Conservation (phyloP, 2,329 filamentous ascomycete genomes). For the Microthyrium microscopicum region DNA sequence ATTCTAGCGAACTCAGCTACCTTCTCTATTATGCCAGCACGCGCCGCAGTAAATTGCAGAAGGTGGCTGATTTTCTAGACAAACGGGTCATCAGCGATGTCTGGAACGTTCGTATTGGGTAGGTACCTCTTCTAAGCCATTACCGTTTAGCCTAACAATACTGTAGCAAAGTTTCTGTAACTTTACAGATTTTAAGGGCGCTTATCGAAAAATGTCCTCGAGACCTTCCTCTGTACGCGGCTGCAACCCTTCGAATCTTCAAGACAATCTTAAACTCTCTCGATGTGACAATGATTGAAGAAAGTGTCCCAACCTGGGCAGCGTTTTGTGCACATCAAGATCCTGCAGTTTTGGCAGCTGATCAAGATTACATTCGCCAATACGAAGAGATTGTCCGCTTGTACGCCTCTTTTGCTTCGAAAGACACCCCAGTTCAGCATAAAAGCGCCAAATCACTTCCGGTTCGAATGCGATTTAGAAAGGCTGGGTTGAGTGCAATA, state of each 20-base stretch:
- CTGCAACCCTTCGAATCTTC: conserved; percentile 70
- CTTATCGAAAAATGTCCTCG: conserved; percentile 86
- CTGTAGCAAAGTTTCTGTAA: conserved; percentile 76
- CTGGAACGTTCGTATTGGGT: conserved; percentile 77
- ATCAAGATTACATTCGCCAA: conserved; percentile 64
- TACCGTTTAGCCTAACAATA: conserved; percentile 7
- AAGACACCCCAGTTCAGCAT: conserved; percentile 26
- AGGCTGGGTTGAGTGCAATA: conserved; percentile 48
- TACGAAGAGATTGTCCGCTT: conserved; percentile 68
- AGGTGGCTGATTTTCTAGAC: conserved; percentile 87
- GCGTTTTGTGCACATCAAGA: conserved; percentile 83
- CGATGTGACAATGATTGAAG: conserved; percentile 86
- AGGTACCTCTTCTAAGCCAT: conserved; percentile 18
- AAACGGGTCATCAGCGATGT: conserved; percentile 87
- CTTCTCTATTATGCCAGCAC: conserved; percentile 93
- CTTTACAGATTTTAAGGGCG: conserved; percentile 77
- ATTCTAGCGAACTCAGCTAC: conserved; percentile 92
- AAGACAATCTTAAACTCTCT: conserved; percentile 66
- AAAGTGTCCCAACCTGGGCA: conserved; percentile 71
- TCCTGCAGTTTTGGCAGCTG: conserved; percentile 65
- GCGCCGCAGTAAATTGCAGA: conserved; percentile 85
- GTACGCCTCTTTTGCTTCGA: conserved; percentile 67
- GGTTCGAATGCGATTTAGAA: conserved; percentile 48
- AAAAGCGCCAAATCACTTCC: conserved; percentile 49
- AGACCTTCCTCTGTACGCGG: conserved; percentile 77